Evolutionary conservation across 192 early-diverging fungal genomes (phyloP).

Genomic region (Coemansia sp.): DNA sequence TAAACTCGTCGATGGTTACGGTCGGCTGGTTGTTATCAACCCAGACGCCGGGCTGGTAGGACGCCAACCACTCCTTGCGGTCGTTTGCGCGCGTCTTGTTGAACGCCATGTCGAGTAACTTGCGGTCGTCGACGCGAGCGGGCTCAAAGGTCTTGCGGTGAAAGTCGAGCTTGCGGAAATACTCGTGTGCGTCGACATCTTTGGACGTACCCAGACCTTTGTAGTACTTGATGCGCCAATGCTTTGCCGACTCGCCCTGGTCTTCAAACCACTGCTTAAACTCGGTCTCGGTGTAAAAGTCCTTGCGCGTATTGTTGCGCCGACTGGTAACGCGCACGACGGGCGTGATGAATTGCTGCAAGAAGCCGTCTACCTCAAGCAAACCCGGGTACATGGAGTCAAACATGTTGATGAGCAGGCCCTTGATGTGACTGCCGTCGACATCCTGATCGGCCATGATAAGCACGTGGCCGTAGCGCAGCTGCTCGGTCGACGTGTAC

Average conservation of each 20-base stretch:
- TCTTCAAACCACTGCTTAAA: constrained; percentile 82
- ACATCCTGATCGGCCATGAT: constrained; percentile 99
- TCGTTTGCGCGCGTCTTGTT: constrained; percentile 91
- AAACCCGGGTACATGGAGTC: constrained; percentile 93
- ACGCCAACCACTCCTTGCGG: constrained; percentile 91
- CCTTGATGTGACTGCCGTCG: constrained; percentile 97
- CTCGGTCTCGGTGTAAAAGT: constrained; percentile 93
- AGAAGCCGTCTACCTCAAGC: constrained; percentile 86
- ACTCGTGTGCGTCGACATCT: constrained; percentile 81
- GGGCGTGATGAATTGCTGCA: constrained; percentile 96
- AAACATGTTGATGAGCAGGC: constrained; percentile 94
- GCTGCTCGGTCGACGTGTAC: constrained; percentile 68
- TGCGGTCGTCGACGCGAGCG: constrained; percentile 60
- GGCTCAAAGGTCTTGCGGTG: constrained; percentile 81
- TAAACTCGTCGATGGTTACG: constrained; percentile 87
- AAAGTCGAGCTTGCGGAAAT: constrained; percentile 78
- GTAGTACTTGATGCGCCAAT: constrained; percentile 93
- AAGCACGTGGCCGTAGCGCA: constrained; percentile 95
- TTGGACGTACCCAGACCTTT: constrained; percentile 96
- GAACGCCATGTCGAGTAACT: constrained; percentile 95
- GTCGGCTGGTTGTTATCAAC: constrained; percentile 78
- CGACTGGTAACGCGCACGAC: constrained; percentile 77
- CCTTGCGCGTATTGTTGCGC: constrained; percentile 57
- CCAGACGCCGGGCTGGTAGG: constrained; percentile 82
- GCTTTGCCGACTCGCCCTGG: constrained; percentile 65